A percentile compares a stretch with the other conserved stretches of the same genome.
Conservation (phyloP, 345 rosid species). For the Psidium friedrichsthalianum region DNA sequence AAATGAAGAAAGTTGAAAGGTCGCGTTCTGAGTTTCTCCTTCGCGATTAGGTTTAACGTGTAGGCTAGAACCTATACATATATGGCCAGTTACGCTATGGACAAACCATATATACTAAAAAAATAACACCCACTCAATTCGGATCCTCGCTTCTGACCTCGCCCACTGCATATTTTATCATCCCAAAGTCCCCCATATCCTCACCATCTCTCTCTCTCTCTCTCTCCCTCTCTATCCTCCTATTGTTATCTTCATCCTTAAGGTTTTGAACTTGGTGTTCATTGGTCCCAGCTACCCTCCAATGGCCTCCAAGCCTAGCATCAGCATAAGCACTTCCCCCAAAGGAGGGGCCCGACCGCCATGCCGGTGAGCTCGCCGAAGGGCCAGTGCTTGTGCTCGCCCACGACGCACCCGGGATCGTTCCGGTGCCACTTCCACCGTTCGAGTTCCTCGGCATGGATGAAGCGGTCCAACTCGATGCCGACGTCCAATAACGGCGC, state of each 20-base stretch:
- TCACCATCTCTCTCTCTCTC: not conserved
- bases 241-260: not conserved
- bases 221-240: not conserved
- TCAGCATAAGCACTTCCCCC: slow-evolving; percentile 22
- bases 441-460: slow-evolving; percentile 17
- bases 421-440: slow-evolving; percentile 63
- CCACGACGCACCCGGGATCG: slow-evolving; percentile 61
- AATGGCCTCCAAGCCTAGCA: slow-evolving; percentile 10
- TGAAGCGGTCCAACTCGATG: slow-evolving; percentile 54
- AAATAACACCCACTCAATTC: not conserved
- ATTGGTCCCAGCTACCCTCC: not conserved
- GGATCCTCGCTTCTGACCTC: not conserved
- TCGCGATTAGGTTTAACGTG: not conserved
- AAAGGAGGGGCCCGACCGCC: slow-evolving; percentile 1
- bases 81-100: not conserved
- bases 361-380: slow-evolving; percentile 7
- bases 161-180: not conserved
- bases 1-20: not conserved
- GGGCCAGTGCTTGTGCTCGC: slow-evolving; percentile 60
- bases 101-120: not conserved
- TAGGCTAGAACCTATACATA: not conserved
- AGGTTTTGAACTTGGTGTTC: not conserved
- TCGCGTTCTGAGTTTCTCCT: not conserved
- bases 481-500: slow-evolving; percentile 12
- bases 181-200: not conserved